Conservation (phyloP, 208 protist species). For the Wallacemonas rigidus region DNA sequence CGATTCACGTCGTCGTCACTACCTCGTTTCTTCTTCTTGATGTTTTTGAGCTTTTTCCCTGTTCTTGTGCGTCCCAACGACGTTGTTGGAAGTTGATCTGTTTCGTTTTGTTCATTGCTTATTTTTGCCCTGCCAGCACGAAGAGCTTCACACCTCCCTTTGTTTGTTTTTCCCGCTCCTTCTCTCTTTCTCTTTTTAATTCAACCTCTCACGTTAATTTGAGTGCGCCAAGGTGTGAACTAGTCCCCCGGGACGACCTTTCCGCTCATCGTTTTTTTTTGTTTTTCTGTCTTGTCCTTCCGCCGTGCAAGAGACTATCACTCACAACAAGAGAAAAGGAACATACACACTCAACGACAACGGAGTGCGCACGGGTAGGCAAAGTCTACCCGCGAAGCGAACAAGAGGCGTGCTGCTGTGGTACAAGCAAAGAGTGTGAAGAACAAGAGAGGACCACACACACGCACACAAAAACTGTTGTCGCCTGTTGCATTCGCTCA, state of each 20-base stretch:
- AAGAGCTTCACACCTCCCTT: neutral
- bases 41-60: too few relatives aligned
- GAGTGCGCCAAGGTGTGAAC: neutral
- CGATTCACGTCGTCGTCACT: too few relatives aligned
- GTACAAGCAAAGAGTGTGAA: conserved; percentile 4
- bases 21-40: too few relatives aligned
- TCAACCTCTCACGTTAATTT: neutral
- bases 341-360: neutral
- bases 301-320: neutral
- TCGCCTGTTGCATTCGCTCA: too few relatives aligned
- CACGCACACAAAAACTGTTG: neutral
- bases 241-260: neutral
- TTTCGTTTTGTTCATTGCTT: too few relatives aligned
- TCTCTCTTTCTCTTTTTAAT: conserved; percentile 8
- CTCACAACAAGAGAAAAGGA: conserved; percentile 8
- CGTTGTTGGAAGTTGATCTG: too few relatives aligned
- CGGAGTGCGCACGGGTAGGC: too few relatives aligned
- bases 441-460: conserved; percentile 11
- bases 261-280: neutral
- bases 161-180: conserved; percentile 10
- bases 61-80: too few relatives aligned
- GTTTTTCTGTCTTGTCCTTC: too few relatives aligned
- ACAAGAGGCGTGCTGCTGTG: neutral
- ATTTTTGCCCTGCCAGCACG: too few relatives aligned
- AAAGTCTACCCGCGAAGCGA: neutral